Conservation (phyloP, 305 asterid species). For the Fraxinus dipetala region DNA sequence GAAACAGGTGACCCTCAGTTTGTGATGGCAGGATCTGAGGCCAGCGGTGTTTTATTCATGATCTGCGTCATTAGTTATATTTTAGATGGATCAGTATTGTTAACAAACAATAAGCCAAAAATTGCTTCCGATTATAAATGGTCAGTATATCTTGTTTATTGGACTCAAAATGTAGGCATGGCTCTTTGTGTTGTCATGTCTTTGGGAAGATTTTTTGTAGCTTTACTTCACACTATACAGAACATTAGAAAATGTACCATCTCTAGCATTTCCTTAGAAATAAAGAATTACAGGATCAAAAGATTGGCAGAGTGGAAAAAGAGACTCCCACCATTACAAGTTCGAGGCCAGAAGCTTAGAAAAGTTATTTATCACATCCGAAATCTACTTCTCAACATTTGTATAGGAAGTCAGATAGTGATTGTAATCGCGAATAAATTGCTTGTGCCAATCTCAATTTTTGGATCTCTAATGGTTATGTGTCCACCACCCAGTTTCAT, state of each 20-base stretch:
- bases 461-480: background rate
- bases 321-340: background rate
- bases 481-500: accelerated
- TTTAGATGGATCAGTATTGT: background rate
- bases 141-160: background rate
- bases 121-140: background rate
- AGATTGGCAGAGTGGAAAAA: background rate
- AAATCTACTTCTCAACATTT: too few relatives aligned
- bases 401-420: background rate
- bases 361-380: too few relatives aligned
- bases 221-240: background rate
- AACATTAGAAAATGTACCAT: background rate
- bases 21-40: slow-evolving; percentile 19
- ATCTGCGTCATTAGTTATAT: background rate
- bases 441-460: background rate
- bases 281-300: background rate
- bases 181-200: background rate
- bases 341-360: background rate
- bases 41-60: background rate
- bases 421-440: background rate
- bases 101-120: background rate
- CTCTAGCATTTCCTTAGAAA: background rate
- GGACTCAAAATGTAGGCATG: background rate
- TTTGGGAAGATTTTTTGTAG: background rate
- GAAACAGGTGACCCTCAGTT: slow-evolving; percentile 24